Conservation (phyloP, 345 rosid species). For the Salix arbutifolia region DNA sequence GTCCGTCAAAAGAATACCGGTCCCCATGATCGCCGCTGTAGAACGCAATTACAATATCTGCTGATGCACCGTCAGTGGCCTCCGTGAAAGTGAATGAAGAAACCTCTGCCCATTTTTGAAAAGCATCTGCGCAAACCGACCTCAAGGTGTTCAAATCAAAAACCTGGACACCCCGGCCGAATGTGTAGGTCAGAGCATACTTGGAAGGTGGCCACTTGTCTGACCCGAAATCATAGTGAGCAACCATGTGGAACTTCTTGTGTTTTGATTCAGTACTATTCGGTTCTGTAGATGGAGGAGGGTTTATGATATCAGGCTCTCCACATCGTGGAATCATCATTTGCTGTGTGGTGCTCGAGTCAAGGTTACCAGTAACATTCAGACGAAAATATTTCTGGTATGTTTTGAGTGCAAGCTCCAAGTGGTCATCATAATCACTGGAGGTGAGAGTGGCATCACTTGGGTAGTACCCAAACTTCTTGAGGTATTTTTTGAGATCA, state of each 20-base stretch:
- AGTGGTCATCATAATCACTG: not conserved
- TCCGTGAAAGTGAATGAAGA: conserved; percentile 1
- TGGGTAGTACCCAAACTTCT: conserved; percentile 11
- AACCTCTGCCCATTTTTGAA: conserved; percentile 2
- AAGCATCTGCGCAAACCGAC: not conserved
- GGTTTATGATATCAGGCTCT: not conserved
- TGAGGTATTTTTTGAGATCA: conserved; percentile 9
- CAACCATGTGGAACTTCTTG: not conserved
- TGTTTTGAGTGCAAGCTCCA: not conserved
- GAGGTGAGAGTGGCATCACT: not conserved
- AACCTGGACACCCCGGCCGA: not conserved
- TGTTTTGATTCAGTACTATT: not conserved
- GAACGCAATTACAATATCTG: conserved; percentile 15
- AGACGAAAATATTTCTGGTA: not conserved
- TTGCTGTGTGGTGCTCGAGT: not conserved
- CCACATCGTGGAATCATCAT: conserved; percentile 3
- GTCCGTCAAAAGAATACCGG: conserved; percentile 8
- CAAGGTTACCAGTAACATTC: not conserved
- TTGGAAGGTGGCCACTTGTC: conserved; percentile 3
- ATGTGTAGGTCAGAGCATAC: conserved; percentile 8
- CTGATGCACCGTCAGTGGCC: not conserved
- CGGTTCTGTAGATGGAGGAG: too few species aligned
- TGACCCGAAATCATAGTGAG: not conserved
- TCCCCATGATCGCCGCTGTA: conserved; percentile 18
- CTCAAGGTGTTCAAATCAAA: not conserved